Percentiles rank a stretch among this genome's conserved stretches.
Conservation (phyloP, 345 rosid species). For the Luvunga scandens region DNA sequence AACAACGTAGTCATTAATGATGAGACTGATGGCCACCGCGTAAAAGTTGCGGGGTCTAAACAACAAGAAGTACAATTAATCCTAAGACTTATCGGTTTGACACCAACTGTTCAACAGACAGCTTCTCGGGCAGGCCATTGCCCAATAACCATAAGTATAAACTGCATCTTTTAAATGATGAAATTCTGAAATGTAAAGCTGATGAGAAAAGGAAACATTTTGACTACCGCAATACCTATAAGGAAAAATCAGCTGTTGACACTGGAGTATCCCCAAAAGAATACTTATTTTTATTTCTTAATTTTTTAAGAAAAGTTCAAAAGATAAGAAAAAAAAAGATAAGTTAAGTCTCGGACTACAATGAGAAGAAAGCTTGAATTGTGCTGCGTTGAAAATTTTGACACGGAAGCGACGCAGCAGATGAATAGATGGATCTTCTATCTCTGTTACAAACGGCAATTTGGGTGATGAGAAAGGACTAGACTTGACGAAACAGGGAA, state of each 20-base stretch:
- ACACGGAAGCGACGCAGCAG: not conserved
- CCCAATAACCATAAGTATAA: slow-evolving; percentile 18
- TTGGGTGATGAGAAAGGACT: not conserved
- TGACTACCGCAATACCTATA: not conserved
- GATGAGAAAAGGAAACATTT: not conserved
- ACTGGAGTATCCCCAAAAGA: not conserved
- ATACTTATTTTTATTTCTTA: not conserved
- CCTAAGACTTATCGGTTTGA: slow-evolving; percentile 22
- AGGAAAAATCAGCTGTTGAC: not conserved
- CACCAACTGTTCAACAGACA: slow-evolving; percentile 30
- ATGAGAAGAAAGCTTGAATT: not conserved
- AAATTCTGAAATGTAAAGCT: not conserved
- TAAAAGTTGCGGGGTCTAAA: slow-evolving; percentile 29
- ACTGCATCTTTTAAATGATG: slow-evolving; percentile 16
- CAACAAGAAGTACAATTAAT: slow-evolving; percentile 25
- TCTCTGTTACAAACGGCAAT: not conserved
- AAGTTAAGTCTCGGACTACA: too few species aligned
- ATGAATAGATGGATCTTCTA: not conserved
- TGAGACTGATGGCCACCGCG: slow-evolving; percentile 9
- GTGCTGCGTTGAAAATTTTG: not conserved
- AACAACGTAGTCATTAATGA: slow-evolving; percentile 5
- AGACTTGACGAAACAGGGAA: not conserved
- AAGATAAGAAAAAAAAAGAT: not conserved
- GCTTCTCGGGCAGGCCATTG: slow-evolving; percentile 21
- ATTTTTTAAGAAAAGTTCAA: not conserved